Base-by-base conservation (phyloP, 768 basidiomycete species). In the Inosperma sp. region DNA sequence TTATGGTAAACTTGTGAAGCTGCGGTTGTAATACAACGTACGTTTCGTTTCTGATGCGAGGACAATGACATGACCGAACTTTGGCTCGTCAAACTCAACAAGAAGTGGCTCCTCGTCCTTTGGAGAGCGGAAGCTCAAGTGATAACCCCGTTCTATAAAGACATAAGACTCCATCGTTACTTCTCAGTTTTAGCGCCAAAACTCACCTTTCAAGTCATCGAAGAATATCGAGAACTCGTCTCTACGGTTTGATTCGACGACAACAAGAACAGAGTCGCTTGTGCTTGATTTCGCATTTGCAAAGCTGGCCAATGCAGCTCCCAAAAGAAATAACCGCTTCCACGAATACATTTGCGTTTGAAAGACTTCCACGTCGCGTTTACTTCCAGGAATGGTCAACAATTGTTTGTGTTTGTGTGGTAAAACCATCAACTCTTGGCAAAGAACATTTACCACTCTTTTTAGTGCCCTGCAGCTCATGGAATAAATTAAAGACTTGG, bases 1-100 rank as follows among this genome's bases (percentile, higher is more conserved):
- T 39, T 23, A 30, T 17, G 25, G 19, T 19, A 33, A 10, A 16
- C 4, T 14, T n/a, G 13, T 27, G 33, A 23, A 55, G 7, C 8
- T 36, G 10, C 7, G 35, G 12, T 7, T 33, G 3, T 33, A 19
- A 39, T 26, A 22, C 41, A 21, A 67, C 81, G 62, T 62, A 95
- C 95, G 74, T 75, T 96, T 96, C 36, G 86, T 77, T 52, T 88
- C 82, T 9, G 93, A 86, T 1, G 93, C 80, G 53, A 96, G 85
- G 56, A 97, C 65, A 56, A 97, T 80, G 68, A 96, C 80, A 64
- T 97, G 93, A 40, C 84, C 79, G 68, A 91, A 96, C 40, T 78
- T 72, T 31, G 86, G 80, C 17, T 85, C 77, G 58, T 82, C 89
- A 64, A 85, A 82, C 60, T 84, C 74, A 19, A 85, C 71, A 33